Base-by-base conservation (phyloP, 306 rosid species). In the Malus sylvestris region DNA sequence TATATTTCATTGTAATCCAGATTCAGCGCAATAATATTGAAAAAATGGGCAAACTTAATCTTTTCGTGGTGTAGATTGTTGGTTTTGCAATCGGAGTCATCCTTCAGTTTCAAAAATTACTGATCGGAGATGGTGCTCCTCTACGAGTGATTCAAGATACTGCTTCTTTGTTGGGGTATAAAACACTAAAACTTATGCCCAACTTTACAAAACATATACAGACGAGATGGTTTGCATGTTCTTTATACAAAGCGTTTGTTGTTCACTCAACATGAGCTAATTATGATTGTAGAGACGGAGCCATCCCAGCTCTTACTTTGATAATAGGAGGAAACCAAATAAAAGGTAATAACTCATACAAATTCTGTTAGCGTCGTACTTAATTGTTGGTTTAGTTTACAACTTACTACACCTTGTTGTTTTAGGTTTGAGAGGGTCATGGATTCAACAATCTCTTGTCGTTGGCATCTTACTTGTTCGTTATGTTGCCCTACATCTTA, bases 261-360 rank as follows among this genome's bases (percentile, higher is more conserved):
- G 38, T 1, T 33, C 38, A 33, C 38, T 33, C 38, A 33, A 33
- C 38, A 33, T 33, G 38, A 33, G 35, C 38, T 33, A 33, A 33
- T 33, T 45, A 61, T 35, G 55, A 73, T 51, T 85, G 76, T 88
- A 91, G 98, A 62, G 87, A 93, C 4, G 97, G 90, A 55, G 86
- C 93, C 57, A 79, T 93, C 69, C 98, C 97, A 76, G 64, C 85
- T 33, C 78, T 88, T 52, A 89, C 98, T 9, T 91, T 93, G 58
- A 84, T 93, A 65, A 49, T 93, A 58, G 98, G 98, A 75, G 95
- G 92, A 81, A 93, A 91, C 88, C 97, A 88, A 70, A 84, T 91
- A 22, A 91, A 65, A 83, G 98, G 98, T 87, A 69, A 57, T 14
- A 65, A 65, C 68, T 8, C 68, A 3, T 6, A 30, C 2, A 30